Evolutionary conservation across 2,329 filamentous ascomycete genomes (phyloP).

Genomic region (Tolypocladium cylindrosporum): DNA sequence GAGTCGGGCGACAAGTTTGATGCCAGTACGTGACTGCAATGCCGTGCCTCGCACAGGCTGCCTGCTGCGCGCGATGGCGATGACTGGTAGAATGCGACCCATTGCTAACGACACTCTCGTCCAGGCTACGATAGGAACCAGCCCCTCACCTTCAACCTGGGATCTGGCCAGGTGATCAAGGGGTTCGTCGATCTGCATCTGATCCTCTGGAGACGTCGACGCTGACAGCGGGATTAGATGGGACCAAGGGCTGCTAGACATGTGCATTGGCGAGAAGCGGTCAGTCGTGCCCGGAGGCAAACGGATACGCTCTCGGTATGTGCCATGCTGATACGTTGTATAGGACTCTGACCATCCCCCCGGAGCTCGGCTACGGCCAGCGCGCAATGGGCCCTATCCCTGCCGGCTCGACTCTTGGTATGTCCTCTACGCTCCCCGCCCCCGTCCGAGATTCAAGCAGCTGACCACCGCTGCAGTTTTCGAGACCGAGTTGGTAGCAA

Average conservation of each 20-base stretch:
- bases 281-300: conserved; percentile 17
- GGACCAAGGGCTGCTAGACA: conserved; percentile 82
- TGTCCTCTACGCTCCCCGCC: conserved; percentile 13
- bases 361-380: conserved; percentile 73
- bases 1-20: conserved; percentile 73
- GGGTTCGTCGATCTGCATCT: conserved; percentile 43
- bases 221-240: conserved; percentile 42
- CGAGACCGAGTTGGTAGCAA: conserved; percentile 81
- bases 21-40: conserved; percentile 38
- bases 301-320: background rate
- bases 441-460: conserved; percentile 2
- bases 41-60: background rate
- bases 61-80: background rate
- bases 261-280: conserved; percentile 93
- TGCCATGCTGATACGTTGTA: conserved; percentile 4
- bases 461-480: conserved; percentile 49
- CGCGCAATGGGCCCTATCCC: conserved; percentile 74
- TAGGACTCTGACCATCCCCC: conserved; percentile 80
- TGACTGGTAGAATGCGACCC: background rate
- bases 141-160: conserved; percentile 73
- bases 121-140: conserved; percentile 62
- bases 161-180: conserved; percentile 76
- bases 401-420: conserved; percentile 65
- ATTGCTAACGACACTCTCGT: background rate
- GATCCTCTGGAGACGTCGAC: background rate